phyloP scores from a whole-genome alignment of 169 alveolate species.

The Plasmodium inui region DNA sequence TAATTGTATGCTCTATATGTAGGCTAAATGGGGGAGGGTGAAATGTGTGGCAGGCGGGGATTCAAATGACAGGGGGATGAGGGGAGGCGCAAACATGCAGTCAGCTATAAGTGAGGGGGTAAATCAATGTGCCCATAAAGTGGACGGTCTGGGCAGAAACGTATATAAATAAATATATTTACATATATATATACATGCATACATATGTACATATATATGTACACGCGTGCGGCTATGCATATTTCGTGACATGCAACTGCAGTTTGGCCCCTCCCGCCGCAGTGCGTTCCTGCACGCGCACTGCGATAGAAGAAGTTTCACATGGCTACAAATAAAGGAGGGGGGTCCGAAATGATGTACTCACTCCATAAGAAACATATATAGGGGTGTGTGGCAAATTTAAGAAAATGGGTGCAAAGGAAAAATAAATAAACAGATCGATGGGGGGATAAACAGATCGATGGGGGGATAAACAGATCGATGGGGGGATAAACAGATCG shows the following conservation, averaged over 20 bases:
- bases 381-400: neutral
- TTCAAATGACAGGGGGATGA: neutral
- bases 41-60: neutral
- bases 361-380: constrained; percentile 5
- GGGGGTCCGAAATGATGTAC: neutral
- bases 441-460: neutral
- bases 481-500: neutral
- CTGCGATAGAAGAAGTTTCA: constrained; percentile 63
- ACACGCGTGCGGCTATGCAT: neutral
- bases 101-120: neutral
- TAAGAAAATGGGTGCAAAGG: neutral
- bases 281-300: constrained; percentile 77
- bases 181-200: neutral
- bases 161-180: neutral
- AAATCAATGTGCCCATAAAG: neutral
- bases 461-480: neutral
- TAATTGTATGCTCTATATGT: neutral
- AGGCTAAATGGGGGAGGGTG: neutral
- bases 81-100: neutral
- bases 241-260: neutral
- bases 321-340: constrained; percentile 67
- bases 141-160: neutral
- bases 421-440: neutral
- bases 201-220: neutral
- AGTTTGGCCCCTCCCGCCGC: constrained; percentile 59